Percentiles rank a stretch among this genome's conserved stretches.
Evolutionary conservation across 805 yeast species (phyloP).

Genomic region (Myxozyma geophila): DNA sequence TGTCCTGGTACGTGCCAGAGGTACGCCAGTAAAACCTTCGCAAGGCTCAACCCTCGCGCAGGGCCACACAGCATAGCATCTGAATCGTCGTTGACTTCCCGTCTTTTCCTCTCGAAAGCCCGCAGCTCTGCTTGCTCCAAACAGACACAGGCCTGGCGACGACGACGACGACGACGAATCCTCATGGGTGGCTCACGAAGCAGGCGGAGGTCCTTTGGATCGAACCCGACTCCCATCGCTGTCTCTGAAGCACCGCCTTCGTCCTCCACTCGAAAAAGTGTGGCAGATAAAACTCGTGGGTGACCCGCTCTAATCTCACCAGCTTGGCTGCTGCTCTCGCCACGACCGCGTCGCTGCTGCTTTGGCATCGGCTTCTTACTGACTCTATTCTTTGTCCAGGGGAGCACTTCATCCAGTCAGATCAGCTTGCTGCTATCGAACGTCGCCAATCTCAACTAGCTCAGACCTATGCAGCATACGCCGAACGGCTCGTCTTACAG

Average conservation of each 20-base stretch:
- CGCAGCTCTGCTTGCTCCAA: background rate
- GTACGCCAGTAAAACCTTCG: constrained; percentile 14
- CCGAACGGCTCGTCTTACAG: background rate
- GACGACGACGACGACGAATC: background rate
- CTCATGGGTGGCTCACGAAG: constrained; percentile 6
- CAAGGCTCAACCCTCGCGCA: constrained; percentile 3
- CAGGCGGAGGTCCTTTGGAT: constrained; percentile 1
- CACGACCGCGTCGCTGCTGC: background rate
- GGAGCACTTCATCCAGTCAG: constrained; percentile 4
- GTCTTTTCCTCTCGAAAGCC: background rate
- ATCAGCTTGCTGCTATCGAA: constrained; percentile 1
- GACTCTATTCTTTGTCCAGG: constrained; percentile 1
- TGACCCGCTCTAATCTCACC: background rate
- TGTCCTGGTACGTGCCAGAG: constrained; percentile 7
- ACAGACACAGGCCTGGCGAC: background rate
- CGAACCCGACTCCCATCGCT: background rate
- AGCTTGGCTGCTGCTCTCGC: too few species aligned
- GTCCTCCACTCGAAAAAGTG: constrained; percentile 4
- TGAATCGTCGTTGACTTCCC: background rate
- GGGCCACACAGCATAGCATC: constrained; percentile 1
- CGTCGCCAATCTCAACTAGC: constrained; percentile 8
- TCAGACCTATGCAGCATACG: background rate
- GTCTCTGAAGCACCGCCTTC: constrained; percentile 5
- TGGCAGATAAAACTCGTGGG: constrained; percentile 10
- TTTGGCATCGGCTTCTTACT: background rate